Base-by-base conservation (phyloP, 345 rosid species). In the Carallia pectinifolia region DNA sequence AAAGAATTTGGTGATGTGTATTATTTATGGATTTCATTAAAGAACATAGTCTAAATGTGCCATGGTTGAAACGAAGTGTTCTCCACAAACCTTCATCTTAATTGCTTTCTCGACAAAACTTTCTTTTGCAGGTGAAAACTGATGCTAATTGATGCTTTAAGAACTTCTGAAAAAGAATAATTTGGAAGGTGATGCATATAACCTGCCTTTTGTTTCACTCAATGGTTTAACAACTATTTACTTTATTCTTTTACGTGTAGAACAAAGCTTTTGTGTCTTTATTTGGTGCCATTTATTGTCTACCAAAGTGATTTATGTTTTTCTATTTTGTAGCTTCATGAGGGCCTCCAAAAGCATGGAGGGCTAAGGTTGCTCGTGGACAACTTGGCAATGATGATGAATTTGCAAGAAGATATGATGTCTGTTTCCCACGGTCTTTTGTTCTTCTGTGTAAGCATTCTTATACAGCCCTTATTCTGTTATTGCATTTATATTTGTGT, bases 341-440 rank as follows among this genome's bases (percentile, higher is more conserved):
- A 85, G 72, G 93, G 87, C 79, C 84, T 90, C 72, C 85, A 62
- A 82, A 68, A 81, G 91, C 92, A 64, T 67, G 70, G 71, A 89
- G 87, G 78, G 87, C 88, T 47, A 81, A 78, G 79, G 69, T 66
- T 66, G 88, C 89, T 77, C 71, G 50, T 65, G 87, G 87, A 79
- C 82, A 71, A 71, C 83, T 85, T 86, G 78, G 81, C 23, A 23
- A 23, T 74, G 77, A 81, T 52, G 44, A 61, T 71, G 86, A 78
- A 67, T 77, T 71, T 75, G 74, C 66, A 58, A 70, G 77, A 74
- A 27, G 27, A 61, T 79, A n/a, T 76, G 73, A 83, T 74, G 87
- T 89, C 74, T 63, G 78, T 67, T 69, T 52, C 47, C 76, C 61
- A 38, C 63, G 36, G 55, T 36, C 67, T 37, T 68, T 15, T 59